Percentiles rank a stretch among this genome's conserved stretches.
Evolutionary conservation across 345 rosid genomes (phyloP).

Genomic region (Turritis glabra): DNA sequence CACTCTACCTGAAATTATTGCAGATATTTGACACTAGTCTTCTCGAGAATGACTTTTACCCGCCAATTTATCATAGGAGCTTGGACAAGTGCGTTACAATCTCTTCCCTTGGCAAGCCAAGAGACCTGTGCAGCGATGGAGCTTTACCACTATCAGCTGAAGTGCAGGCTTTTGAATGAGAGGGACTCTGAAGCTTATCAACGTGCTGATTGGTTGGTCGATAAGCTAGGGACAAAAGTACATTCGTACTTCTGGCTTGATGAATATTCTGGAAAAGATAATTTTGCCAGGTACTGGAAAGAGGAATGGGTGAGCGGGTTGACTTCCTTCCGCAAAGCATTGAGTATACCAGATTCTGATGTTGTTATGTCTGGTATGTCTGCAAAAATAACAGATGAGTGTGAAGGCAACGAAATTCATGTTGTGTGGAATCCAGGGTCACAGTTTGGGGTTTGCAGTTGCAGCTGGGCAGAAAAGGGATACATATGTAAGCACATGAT

Average conservation of each 20-base stretch:
- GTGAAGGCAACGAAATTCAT: constrained; percentile 51
- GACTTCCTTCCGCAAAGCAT: constrained; percentile 79
- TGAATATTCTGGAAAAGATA: constrained; percentile 76
- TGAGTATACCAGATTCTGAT: constrained; percentile 68
- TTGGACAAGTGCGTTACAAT: constrained; percentile 61
- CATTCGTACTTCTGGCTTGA: constrained; percentile 98
- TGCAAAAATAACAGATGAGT: constrained; percentile 62
- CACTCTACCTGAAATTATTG: neutral
- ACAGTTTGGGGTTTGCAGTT: constrained; percentile 71
- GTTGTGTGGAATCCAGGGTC: constrained; percentile 85
- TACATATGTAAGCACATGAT: constrained; percentile 78
- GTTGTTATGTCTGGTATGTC: constrained; percentile 54
- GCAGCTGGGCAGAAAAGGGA: constrained; percentile 83
- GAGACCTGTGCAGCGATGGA: constrained; percentile 91
- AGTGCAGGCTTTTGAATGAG: constrained; percentile 75
- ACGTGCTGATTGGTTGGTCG: constrained; percentile 93
- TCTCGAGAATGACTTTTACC: constrained; percentile 6
- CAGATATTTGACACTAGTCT: constrained; percentile 1
- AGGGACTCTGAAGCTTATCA: constrained; percentile 62
- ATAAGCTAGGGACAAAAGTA: constrained; percentile 87
- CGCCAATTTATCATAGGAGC: constrained; percentile 46
- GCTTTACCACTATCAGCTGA: constrained; percentile 84
- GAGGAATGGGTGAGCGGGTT: constrained; percentile 91
- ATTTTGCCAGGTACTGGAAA: constrained; percentile 77
- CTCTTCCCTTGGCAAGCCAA: constrained; percentile 81